Conservation (phyloP, 2,329 filamentous ascomycete genomes). For the Diplodia sapinea region DNA sequence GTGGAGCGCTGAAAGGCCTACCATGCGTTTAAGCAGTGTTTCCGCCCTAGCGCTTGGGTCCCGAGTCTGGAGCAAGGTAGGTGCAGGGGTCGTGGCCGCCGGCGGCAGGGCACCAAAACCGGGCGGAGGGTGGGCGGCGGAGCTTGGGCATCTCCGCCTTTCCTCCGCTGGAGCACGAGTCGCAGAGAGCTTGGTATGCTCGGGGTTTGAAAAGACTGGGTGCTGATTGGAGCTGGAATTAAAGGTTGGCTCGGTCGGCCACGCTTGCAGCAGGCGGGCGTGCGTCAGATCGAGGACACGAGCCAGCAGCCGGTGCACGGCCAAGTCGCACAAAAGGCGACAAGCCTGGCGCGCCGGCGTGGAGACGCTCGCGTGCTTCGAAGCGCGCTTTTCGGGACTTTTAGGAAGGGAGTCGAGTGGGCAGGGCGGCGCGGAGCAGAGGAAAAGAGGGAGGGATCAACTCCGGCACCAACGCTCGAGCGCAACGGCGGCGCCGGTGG, state of each 20-base stretch:
- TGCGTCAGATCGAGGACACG: constrained; percentile 22
- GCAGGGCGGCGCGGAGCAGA: constrained; percentile 19
- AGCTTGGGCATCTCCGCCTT: constrained; percentile 25
- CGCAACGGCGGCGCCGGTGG: constrained; percentile 25
- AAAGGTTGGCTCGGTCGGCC: constrained; percentile 14
- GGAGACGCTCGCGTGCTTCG: constrained; percentile 24
- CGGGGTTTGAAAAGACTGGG: constrained; percentile 18
- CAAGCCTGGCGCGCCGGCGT: constrained; percentile 2
- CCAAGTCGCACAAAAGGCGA: neutral
- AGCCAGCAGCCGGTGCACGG: constrained; percentile 8
- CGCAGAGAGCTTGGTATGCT: constrained; percentile 17
- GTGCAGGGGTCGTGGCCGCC: constrained; percentile 3
- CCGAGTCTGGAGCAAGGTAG: constrained; percentile 12
- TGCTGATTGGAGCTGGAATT: constrained; percentile 29
- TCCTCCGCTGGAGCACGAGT: constrained; percentile 26
- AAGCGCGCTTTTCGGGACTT: constrained; percentile 17
- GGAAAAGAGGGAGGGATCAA: constrained; percentile 24
- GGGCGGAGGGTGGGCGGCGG: constrained; percentile 15
- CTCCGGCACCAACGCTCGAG: constrained; percentile 15
- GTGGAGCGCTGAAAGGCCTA: constrained; percentile 1
- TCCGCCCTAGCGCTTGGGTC: constrained; percentile 2
- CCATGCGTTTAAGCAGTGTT: constrained; percentile 7
- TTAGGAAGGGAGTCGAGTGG: constrained; percentile 19
- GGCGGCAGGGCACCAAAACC: constrained; percentile 14
- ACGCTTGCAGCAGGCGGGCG: constrained; percentile 14